Evolutionary conservation across 345 rosid genomes (phyloP), one percentile per base, ranked within the genome.

Genomic region (Euphorbia tirucalli): DNA sequence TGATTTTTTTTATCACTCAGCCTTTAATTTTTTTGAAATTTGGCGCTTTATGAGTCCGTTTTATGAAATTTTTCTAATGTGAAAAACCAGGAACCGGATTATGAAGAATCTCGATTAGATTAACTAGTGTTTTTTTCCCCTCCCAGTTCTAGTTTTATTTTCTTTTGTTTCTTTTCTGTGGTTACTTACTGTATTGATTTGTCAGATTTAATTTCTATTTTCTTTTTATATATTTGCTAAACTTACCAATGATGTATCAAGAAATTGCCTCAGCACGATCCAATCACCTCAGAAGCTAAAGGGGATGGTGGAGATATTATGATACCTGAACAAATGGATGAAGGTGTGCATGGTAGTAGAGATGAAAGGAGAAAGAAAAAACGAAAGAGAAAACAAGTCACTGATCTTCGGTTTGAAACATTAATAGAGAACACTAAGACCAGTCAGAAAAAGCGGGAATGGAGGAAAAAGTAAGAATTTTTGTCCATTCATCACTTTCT

Each of bases 331-430:
- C 49, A 59, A 18, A 69, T 52, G 66, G 76, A 55, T 60, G 77
- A 80, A 61, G 24, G 22, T 49, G 30, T 46, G 72, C 49, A 41
- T 68, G 78, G 44, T 21, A 65, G 31, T 0, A 67, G 24, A 50
- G 74, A 71, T 28, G 87, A 79, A 25, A 90, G 82, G 86, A 85
- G 74, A 75, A 91, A 78, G 85, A 85, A 78, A 57, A 93, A 88
- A 61, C 85, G 93, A 35, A 92, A 90, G 85, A 86, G 86, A n/a
- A 83, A 84, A 60, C 89, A 86, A 44, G 78, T 83, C 11, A 81
- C 62, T 0, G 99, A 92, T 65, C 90, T 90, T 71, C 87, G 95
- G 21, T 92, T 92, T 61, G 89, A 85, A 72, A 41, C 80, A 6
- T 73, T 59, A 6, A 11, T 71, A n/a, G n/a, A n/a, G 31, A 74